phyloP scores from a whole-genome alignment of 768 basidiomycete species.

The Tylopilus sp. region DNA sequence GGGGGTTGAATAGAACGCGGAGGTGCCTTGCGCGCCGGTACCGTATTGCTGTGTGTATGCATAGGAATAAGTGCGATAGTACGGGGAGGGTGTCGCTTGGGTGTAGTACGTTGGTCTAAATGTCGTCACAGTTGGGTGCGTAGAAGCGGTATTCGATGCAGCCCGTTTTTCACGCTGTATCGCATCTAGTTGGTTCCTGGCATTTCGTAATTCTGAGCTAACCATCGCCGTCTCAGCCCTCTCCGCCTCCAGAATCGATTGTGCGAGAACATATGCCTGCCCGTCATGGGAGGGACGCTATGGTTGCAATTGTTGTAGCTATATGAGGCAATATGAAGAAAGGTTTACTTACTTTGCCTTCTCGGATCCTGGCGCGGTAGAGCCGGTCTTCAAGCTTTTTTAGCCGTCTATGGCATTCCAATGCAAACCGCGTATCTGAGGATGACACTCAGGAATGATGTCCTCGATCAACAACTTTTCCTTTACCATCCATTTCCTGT shows the following conservation, averaged over 20 bases:
- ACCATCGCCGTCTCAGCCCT: constrained; percentile 56
- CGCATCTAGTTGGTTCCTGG: constrained; percentile 62
- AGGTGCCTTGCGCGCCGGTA: constrained; percentile 19
- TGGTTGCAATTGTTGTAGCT: constrained; percentile 28
- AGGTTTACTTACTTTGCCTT: constrained; percentile 49
- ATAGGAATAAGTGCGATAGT: constrained; percentile 65
- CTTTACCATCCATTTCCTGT: constrained; percentile 52
- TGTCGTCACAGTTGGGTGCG: constrained; percentile 32
- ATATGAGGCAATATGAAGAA: background rate
- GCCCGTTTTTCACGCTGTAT: constrained; percentile 67
- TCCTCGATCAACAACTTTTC: background rate
- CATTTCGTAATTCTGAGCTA: constrained; percentile 57
- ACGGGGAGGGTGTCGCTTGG: constrained; percentile 43
- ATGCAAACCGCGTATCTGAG: constrained; percentile 66
- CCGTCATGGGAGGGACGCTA: constrained; percentile 61
- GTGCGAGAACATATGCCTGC: constrained; percentile 62
- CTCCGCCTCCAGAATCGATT: constrained; percentile 63
- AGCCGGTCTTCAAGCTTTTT: constrained; percentile 57
- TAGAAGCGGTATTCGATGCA: constrained; percentile 23
- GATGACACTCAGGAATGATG: constrained; percentile 2
- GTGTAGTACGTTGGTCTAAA: constrained; percentile 39
- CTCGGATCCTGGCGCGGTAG: constrained; percentile 46
- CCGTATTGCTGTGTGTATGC: constrained; percentile 59
- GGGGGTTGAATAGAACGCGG: constrained; percentile 27
- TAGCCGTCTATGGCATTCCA: constrained; percentile 61